Percentiles rank a stretch among this genome's conserved stretches.
These are phyloP conservation scores for Cyberlindnera euphorbiae DNA, from an alignment of 805 yeast genomes.

Conservation along the genomic window DNA sequence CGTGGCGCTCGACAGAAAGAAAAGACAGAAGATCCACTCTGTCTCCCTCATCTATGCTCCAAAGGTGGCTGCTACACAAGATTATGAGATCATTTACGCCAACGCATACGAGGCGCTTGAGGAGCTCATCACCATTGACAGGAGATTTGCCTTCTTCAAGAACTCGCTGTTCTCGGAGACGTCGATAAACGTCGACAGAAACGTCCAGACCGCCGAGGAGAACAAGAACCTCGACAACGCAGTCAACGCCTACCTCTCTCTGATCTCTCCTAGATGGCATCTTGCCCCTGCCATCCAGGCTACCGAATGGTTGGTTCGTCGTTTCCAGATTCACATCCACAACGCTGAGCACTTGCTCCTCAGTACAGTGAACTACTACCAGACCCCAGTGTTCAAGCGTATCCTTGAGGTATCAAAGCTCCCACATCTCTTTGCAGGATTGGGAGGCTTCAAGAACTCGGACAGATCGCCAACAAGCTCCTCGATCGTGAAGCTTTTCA, in stretches of 20 bases:
- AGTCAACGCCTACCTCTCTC: slow-evolving; percentile 64
- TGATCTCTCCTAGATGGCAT: slow-evolving; percentile 73
- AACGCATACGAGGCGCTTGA: slow-evolving; percentile 71
- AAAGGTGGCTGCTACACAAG: slow-evolving; percentile 89
- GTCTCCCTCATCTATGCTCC: slow-evolving; percentile 85
- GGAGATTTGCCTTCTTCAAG: slow-evolving; percentile 67
- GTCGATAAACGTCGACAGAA: slow-evolving; percentile 74
- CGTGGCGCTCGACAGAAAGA: slow-evolving; percentile 79
- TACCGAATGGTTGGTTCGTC: slow-evolving; percentile 90
- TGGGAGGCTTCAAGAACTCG: slow-evolving; percentile 59
- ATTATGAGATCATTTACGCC: slow-evolving; percentile 73
- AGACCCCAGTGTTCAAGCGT: slow-evolving; percentile 67
- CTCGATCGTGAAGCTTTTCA: slow-evolving; percentile 68
- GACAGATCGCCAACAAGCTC: slow-evolving; percentile 59
- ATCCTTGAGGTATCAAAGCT: slow-evolving; percentile 67
- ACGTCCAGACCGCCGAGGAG: slow-evolving; percentile 75
- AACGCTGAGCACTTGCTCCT: slow-evolving; percentile 71
- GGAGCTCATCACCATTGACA: slow-evolving; percentile 66
- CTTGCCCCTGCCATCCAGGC: slow-evolving; percentile 75
- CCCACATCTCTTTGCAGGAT: slow-evolving; percentile 78
- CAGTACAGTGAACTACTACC: slow-evolving; percentile 77
- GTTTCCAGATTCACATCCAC: slow-evolving; percentile 79
- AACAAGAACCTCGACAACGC: slow-evolving; percentile 70
- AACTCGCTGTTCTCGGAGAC: slow-evolving; percentile 78
- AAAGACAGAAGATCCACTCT: slow-evolving; percentile 81